phyloP scores from a whole-genome alignment of 139 green algal species.

The Micractinium sp. region DNA sequence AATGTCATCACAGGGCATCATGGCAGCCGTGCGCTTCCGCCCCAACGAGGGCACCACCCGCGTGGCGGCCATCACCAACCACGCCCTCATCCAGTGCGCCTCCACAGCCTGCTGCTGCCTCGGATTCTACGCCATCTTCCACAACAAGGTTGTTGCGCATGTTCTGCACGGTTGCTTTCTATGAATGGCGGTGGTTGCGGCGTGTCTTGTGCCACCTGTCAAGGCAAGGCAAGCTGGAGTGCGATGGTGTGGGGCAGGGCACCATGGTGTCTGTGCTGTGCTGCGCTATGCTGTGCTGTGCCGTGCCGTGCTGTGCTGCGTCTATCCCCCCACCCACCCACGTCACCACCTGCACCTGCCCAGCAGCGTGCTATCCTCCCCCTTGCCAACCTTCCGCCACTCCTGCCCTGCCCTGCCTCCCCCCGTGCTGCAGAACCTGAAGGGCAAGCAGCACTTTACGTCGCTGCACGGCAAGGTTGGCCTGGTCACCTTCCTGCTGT shows the following conservation, averaged over 20 bases:
- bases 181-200: not conserved
- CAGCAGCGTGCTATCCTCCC: not conserved
- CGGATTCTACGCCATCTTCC: conserved; percentile 66
- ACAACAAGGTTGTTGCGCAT: conserved; percentile 73
- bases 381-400: not conserved
- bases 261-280: too few species aligned
- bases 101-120: conserved; percentile 45
- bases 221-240: too few species aligned
- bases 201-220: too few species aligned
- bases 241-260: too few species aligned
- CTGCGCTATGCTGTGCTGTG: not conserved
- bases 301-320: not conserved
- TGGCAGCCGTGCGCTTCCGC: conserved; percentile 32
- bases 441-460: conserved; percentile 48
- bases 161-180: not conserved
- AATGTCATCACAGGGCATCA: conserved; percentile 36
- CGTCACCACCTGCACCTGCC: not conserved
- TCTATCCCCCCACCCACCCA: too few species aligned
- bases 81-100: conserved; percentile 45
- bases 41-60: conserved; percentile 27
- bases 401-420: not conserved
- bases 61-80: conserved; percentile 42
- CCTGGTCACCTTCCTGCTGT: conserved; percentile 55
- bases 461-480: conserved; percentile 49
- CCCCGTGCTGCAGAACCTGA: conserved; percentile 19